These are phyloP conservation scores for Globisporangium nodosum DNA, from an alignment of 352 stramenopile genomes.

Conservation along the genomic window DNA sequence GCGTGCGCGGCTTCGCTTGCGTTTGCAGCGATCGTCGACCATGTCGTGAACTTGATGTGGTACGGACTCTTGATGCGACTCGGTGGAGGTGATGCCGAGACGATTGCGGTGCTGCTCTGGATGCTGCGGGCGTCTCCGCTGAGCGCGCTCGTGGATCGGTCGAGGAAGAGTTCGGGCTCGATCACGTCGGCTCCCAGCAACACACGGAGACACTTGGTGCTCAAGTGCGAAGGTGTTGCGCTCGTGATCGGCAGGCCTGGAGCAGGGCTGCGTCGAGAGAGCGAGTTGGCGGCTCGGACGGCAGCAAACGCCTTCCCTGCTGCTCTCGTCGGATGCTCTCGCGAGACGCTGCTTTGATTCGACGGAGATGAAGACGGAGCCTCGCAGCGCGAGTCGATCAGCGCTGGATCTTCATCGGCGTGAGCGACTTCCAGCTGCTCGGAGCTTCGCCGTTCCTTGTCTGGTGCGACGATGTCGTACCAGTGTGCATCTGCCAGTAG, in stretches of 20 bases:
- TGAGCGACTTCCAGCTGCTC: conserved; percentile 1
- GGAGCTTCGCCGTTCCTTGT: not conserved
- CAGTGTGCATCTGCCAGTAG: conserved; percentile 65
- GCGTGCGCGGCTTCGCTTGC: conserved; percentile 18
- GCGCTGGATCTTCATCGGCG: not conserved
- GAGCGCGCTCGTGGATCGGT: conserved; percentile 22
- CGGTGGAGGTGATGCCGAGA: not conserved
- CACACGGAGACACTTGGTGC: conserved; percentile 49
- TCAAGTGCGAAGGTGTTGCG: conserved; percentile 17
- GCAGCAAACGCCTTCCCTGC: conserved; percentile 66
- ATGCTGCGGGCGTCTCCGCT: not conserved
- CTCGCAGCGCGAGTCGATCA: conserved; percentile 8
- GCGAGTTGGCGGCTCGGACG: conserved; percentile 58
- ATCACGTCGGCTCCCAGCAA: conserved; percentile 57
- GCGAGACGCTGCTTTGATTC: not conserved
- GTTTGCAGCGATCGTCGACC: conserved; percentile 40
- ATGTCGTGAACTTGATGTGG: conserved; percentile 73
- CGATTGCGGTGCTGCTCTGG: not conserved
- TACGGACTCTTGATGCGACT: conserved; percentile 15
- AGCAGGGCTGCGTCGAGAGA: conserved; percentile 20
- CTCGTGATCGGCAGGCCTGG: not conserved
- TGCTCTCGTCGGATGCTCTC: conserved; percentile 4
- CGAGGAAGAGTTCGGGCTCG: conserved; percentile 55
- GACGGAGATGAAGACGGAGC: not conserved
- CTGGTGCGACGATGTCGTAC: conserved; percentile 23